Evolutionary conservation across 1,139 yeast species (phyloP), one percentile per base, ranked within the genome.

Genomic region (Pichia norvegensis): DNA sequence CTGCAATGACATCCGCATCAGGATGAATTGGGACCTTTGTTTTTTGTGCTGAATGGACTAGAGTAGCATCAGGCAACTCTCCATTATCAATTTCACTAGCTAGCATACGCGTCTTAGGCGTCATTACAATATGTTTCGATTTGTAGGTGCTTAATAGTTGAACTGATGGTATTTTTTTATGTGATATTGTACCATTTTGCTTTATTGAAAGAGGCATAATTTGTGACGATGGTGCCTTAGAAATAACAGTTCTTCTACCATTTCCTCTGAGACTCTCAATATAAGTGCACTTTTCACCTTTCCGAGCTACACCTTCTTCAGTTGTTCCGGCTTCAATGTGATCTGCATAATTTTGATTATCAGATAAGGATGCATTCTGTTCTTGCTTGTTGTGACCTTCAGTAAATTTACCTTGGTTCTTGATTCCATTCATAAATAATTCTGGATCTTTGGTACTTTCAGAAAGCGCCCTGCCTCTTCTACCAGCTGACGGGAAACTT

Each of bases 41-140:
- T 36, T 52, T 55, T 4, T 56, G 56, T 8, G 49, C 49, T 2
- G 54, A 43, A 40, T 60, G 64, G 14, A 62, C 50, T 44, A 54
- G 45, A n/a, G 56, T 60, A 13, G 65, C 62, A 46, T 61, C 63
- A 1, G 65, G 65, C 31, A 60, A 45, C 49, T 78, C 85, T 36
- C 72, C 77, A 48, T 83, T 88, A 51, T 81, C 92, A 29, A 84
- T 81, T 62, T 85, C 95, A 14, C 84, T 78, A 1, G 92, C 92
- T 49, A 85, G 67, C 61, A 84, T 70, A 48, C 94, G 72, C 8
- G 86, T 85, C 47, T 88, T 72, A n/a, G 85, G 86, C 45, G 79
- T 38, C 6, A 33, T 45, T 11, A 21, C 86, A 4, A 90, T 85
- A 60, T 84, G 92, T 52, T 33, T 42, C 2, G 44, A 33, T 36